Conservation (phyloP, 2,329 filamentous ascomycete genomes). For the Colletotrichum sp. region DNA sequence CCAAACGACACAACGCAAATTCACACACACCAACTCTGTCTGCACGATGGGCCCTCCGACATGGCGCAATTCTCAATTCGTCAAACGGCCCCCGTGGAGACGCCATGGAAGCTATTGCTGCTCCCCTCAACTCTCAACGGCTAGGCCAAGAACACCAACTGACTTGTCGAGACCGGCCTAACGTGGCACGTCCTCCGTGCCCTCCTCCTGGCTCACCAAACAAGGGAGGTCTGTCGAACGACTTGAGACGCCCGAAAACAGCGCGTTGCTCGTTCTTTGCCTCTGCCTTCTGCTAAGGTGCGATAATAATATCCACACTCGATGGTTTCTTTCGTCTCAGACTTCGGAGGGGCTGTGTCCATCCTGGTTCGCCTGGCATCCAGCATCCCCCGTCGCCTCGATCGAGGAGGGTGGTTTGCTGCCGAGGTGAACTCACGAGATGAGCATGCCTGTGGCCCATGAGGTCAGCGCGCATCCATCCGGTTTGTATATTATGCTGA, state of each 20-base stretch:
- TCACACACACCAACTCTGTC: background rate
- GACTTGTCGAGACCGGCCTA: background rate
- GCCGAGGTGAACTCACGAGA: conserved; percentile 10
- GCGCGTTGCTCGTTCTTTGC: background rate
- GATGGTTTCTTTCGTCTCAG: conserved; percentile 10
- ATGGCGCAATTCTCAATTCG: background rate
- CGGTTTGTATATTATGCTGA: conserved; percentile 9
- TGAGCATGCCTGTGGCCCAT: background rate
- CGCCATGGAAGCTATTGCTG: background rate
- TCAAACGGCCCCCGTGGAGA: background rate
- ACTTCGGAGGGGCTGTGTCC: background rate
- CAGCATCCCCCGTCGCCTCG: background rate
- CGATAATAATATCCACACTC: conserved; percentile 11
- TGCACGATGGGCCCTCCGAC: background rate
- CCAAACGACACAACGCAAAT: background rate
- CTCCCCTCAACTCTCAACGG: background rate
- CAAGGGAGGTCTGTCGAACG: background rate
- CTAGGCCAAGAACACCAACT: background rate
- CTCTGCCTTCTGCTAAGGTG: background rate
- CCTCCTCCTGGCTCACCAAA: background rate
- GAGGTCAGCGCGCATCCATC: background rate
- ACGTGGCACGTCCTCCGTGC: background rate
- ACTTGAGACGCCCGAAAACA: conserved; percentile 9
- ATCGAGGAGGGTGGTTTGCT: background rate
- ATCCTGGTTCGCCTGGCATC: background rate